Base-by-base conservation (phyloP, 345 rosid species). In the Gossypium arboreum region DNA sequence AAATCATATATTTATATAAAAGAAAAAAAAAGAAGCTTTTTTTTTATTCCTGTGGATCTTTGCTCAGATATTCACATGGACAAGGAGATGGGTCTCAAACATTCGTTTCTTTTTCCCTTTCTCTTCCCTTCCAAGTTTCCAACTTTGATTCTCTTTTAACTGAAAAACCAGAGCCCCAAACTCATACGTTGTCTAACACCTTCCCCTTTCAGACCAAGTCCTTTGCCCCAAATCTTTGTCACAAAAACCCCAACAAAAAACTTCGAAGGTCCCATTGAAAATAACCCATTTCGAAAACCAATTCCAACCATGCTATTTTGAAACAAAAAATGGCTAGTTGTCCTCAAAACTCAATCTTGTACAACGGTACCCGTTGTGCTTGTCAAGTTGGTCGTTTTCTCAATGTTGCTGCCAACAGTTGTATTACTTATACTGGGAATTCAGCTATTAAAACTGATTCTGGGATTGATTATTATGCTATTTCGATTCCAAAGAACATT, bases 301-400 rank as follows among this genome's bases (percentile, higher is more conserved):
- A 68, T 50, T 58, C 15, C 41, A 25, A 51, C 3, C 11, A 68
- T 50, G 72, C 41, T 15, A 25, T 25, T 50, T 68, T 68, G 72
- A 68, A 68, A 54, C 75, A 5, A 25, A 8, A 8, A 48, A 68
- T 68, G 72, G 58, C 24, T 48, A 68, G 57, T 13, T 94, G 98
- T 75, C 97, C 97, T 1, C 15, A 17, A 48, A 85, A 84, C 78
- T 79, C 90, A 20, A 81, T 94, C 22, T 73, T 77, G 54, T 94
- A 84, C 88, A 94, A 94, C 85, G 71, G 72, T 65, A 90, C 86
- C 71, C 84, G 80, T 48, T 94, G 98, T 83, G 93, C 97, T 4
- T 94, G 98, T 72, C 89, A 82, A 0, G 81, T 89, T 2, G 98
- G 98, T 11, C 79, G 83, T 69, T 82, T 94, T 25, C 80, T 87